phyloP scores from a whole-genome alignment of 108 stramenopile genomes.

The Cyclostephanos invisitatus region DNA sequence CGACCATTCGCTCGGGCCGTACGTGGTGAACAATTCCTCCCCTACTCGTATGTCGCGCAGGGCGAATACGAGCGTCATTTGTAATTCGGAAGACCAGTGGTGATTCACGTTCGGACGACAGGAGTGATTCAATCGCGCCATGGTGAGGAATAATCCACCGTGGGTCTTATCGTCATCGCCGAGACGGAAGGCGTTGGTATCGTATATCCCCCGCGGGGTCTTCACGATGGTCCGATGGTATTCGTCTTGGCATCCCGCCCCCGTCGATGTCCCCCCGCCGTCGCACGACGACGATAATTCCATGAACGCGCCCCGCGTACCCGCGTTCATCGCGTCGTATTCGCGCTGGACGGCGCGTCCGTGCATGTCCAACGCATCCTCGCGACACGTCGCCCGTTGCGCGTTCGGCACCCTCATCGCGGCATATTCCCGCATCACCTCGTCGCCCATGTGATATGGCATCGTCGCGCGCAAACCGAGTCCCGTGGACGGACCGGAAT shows the following conservation, averaged over 20 bases:
- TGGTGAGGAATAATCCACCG: conserved; percentile 18
- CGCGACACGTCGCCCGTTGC: conserved; percentile 13
- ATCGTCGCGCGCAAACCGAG: conserved; percentile 19
- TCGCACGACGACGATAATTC: conserved; percentile 11
- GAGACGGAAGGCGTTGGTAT: conserved; percentile 22
- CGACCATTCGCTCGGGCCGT: no score
- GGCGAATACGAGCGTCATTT: no score
- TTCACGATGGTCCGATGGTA: not conserved
- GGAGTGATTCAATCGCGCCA: no score
- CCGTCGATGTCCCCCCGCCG: no score
- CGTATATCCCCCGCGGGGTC: conserved; percentile 21
- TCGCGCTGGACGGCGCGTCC: conserved; percentile 13
- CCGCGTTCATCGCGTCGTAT: conserved; percentile 9
- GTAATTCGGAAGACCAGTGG: no score
- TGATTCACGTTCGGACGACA: no score
- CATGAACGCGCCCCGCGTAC: conserved; percentile 7
- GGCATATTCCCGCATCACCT: conserved; percentile 25
- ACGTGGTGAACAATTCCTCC: no score
- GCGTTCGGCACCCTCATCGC: conserved; percentile 22
- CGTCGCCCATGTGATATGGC: conserved; percentile 17
- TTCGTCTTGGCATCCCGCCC: no score
- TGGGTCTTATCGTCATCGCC: not conserved
- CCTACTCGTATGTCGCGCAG: no score
- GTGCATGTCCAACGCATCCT: conserved; percentile 18
- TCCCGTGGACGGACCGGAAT: conserved; percentile 14